Evolutionary conservation across 2,329 filamentous ascomycete species (phyloP).

Genomic region (Monosporascus sp.): DNA sequence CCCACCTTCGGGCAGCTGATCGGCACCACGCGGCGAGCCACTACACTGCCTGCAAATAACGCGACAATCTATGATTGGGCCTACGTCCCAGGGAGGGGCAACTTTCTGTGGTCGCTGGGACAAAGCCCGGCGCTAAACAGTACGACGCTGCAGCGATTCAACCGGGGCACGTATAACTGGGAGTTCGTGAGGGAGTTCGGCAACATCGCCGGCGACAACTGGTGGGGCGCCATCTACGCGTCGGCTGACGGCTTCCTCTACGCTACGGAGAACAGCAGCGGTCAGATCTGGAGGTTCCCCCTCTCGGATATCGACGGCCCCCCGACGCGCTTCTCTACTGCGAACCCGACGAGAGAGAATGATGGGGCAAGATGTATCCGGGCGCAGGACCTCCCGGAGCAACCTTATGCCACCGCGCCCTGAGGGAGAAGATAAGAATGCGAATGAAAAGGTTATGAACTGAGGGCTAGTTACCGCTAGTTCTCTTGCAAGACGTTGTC

Average conservation of each 20-base stretch:
- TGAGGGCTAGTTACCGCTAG: too few species aligned
- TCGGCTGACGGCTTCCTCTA: constrained; percentile 11
- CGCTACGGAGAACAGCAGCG: constrained; percentile 13
- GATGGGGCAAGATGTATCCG: constrained; percentile 8
- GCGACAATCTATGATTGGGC: constrained; percentile 10
- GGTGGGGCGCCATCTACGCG: constrained; percentile 13
- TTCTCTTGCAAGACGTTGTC: too few species aligned
- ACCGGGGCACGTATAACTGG: constrained; percentile 3
- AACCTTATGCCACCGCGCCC: too few species aligned
- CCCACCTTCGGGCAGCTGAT: neutral
- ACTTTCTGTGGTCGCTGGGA: constrained; percentile 12
- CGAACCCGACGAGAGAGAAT: constrained; percentile 1
- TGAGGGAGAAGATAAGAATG: too few species aligned
- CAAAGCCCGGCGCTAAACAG: neutral
- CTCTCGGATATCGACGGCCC: constrained; percentile 2
- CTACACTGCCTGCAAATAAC: too few species aligned
- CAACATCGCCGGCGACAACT: constrained; percentile 3
- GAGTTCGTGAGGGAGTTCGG: constrained; percentile 6
- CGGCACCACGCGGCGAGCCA: neutral
- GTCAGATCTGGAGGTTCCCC: constrained; percentile 16
- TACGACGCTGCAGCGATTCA: constrained; percentile 11
- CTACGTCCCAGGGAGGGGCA: constrained; percentile 10
- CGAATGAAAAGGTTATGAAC: too few species aligned
- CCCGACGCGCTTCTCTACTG: constrained; percentile 1
- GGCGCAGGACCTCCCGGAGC: neutral